Evolutionary conservation across 306 rosid genomes (phyloP).

Genomic region (Vigna trinervia): DNA sequence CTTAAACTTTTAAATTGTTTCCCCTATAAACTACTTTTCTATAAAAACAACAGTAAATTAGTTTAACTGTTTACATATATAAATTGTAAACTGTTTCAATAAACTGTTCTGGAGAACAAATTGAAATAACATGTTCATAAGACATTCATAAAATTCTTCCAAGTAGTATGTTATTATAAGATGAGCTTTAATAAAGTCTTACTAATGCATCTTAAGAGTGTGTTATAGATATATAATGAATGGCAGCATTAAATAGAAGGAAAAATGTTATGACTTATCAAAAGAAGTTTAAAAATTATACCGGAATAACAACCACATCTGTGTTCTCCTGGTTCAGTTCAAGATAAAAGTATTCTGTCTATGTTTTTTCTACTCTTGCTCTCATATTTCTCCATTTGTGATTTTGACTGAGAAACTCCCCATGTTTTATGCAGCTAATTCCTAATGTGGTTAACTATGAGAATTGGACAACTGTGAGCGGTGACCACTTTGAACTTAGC

Average conservation of each 20-base stretch:
- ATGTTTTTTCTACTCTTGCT: neutral
- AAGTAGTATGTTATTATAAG: neutral
- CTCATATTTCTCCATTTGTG: neutral
- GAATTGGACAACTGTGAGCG: slow-evolving; percentile 80
- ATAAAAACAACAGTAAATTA: neutral
- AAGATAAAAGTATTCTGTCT: neutral
- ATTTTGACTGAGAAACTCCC: slow-evolving; percentile 16
- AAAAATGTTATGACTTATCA: neutral
- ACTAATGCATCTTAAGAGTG: neutral
- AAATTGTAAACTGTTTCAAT: neutral
- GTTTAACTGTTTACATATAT: neutral
- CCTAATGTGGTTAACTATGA: slow-evolving; percentile 73
- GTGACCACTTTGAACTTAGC: slow-evolving; percentile 73
- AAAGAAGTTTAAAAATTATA: neutral
- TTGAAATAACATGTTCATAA: neutral
- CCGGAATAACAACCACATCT: neutral
- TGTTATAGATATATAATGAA: neutral
- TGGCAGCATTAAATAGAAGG: neutral
- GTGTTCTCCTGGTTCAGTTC: too few relatives aligned
- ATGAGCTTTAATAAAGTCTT: neutral
- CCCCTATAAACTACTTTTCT: neutral
- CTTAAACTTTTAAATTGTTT: neutral
- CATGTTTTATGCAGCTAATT: slow-evolving; percentile 61
- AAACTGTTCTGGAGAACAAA: neutral
- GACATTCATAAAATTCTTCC: too few relatives aligned